Evolutionary conservation across 129 eudicot species (phyloP).

Genomic region (Apium graveolens): DNA sequence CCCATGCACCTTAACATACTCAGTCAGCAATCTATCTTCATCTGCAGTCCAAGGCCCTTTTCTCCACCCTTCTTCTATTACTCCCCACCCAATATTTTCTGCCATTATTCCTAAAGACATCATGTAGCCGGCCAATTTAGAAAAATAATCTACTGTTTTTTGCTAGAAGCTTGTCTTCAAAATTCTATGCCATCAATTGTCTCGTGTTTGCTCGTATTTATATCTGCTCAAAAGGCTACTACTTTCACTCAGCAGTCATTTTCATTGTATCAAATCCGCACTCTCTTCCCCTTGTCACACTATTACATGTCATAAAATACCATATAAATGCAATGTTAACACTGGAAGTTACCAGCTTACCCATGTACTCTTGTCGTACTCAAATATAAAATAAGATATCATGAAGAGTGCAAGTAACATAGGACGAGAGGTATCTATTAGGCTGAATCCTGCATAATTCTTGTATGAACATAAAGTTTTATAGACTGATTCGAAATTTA

Average conservation of each 20-base stretch:
- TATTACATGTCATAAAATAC: background rate
- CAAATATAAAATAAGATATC: too few species aligned
- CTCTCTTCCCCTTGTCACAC: conserved; percentile 16
- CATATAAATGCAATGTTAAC: background rate
- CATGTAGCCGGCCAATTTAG: background rate
- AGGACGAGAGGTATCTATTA: too few species aligned
- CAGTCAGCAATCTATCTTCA: conserved; percentile 72
- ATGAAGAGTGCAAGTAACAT: too few species aligned
- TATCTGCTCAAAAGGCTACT: conserved; percentile 27
- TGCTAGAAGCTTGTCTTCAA: conserved; percentile 22
- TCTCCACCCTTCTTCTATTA: conserved; percentile 62
- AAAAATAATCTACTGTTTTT: background rate
- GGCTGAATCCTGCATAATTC: too few species aligned
- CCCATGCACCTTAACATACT: conserved; percentile 71
- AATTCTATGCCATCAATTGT: conserved; percentile 43
- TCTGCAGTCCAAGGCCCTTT: conserved; percentile 96
- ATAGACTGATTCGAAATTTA: too few species aligned
- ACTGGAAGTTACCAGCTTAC: background rate
- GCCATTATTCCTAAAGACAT: conserved; percentile 29
- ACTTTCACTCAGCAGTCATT: conserved; percentile 17
- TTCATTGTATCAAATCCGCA: conserved; percentile 13
- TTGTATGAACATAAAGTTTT: too few species aligned
- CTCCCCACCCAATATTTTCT: conserved; percentile 44
- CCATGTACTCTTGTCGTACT: too few species aligned
- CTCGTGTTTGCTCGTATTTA: conserved; percentile 47